These are phyloP conservation scores for Goffeauzyma gilvescens DNA, from an alignment of 768 basidiomycete genomes.

Conservation along the genomic window DNA sequence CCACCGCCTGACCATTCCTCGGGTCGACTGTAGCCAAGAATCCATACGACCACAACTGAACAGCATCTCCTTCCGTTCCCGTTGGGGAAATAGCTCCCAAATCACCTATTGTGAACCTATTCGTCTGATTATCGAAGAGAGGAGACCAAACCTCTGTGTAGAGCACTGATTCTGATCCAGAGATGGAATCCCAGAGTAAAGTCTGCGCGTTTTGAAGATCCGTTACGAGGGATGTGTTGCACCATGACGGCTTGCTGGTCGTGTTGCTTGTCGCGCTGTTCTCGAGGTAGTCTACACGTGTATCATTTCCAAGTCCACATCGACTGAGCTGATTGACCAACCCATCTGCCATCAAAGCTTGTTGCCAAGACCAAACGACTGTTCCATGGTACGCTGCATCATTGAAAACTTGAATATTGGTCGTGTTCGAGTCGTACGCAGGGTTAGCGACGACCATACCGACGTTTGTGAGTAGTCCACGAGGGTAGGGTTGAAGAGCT, in stretches of 20 bases:
- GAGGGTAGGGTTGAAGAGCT: conserved; percentile 36
- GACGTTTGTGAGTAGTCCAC: conserved; percentile 36
- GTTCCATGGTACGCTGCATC: conserved; percentile 31
- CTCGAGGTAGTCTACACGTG: conserved; percentile 17
- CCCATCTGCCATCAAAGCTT: conserved; percentile 37
- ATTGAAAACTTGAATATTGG: conserved; percentile 30
- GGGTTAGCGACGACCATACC: conserved; percentile 39
- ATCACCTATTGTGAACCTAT: conserved; percentile 34
- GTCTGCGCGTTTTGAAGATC: conserved; percentile 32
- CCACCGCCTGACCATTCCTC: conserved; percentile 15
- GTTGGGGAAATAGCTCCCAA: conserved; percentile 33
- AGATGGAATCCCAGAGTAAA: conserved; percentile 34
- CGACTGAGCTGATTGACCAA: conserved; percentile 34
- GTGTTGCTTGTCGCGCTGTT: neutral
- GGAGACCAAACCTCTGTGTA: conserved; percentile 37
- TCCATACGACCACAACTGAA: conserved; percentile 35
- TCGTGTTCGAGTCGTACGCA: conserved; percentile 36
- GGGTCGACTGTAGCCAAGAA: conserved; percentile 35
- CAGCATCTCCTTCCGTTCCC: conserved; percentile 37
- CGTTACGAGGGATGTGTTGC: conserved; percentile 31
- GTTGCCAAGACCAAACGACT: conserved; percentile 34
- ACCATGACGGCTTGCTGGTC: conserved; percentile 31
- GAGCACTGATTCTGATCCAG: conserved; percentile 32
- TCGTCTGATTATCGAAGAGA: conserved; percentile 31
- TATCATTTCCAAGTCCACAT: conserved; percentile 24